Percentiles rank a stretch among this genome's conserved stretches.
phyloP scores from a whole-genome alignment of 768 basidiomycete genomes.

The Suillus placidus region DNA sequence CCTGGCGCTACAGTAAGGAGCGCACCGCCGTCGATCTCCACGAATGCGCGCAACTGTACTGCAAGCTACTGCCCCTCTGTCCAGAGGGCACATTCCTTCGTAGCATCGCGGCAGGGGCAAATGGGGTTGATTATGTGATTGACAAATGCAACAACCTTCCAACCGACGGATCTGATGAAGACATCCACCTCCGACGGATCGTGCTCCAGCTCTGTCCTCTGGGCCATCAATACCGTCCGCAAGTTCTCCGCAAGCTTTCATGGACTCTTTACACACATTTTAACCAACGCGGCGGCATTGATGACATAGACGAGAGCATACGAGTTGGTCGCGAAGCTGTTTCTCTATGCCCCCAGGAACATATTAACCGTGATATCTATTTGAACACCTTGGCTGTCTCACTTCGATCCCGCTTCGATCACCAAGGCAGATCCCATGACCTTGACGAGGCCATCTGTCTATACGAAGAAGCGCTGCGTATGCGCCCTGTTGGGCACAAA shows the following conservation, averaged over 20 bases:
- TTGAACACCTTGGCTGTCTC: not conserved
- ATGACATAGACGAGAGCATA: not conserved
- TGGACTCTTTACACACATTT: not conserved
- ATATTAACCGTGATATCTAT: rapidly evolving
- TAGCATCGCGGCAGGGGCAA: not conserved
- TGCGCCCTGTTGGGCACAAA: not conserved
- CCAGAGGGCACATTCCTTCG: not conserved
- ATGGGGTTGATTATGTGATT: not conserved
- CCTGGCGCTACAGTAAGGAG: not conserved
- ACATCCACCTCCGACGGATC: not conserved
- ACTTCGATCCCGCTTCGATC: not conserved
- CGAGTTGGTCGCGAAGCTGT: not conserved
- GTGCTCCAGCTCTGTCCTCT: not conserved
- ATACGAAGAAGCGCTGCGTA: not conserved
- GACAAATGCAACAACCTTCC: not conserved
- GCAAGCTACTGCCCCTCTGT: too few relatives aligned
- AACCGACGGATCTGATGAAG: not conserved
- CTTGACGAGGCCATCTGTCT: not conserved
- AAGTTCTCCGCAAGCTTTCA: not conserved
- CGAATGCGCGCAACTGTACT: too few relatives aligned
- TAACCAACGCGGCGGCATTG: not conserved
- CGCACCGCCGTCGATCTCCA: not conserved
- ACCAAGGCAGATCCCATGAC: not conserved
- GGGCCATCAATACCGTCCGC: not conserved
- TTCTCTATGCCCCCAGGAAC: not conserved